Conservation (phyloP, 116 monocot species). For the Iris pallida region DNA sequence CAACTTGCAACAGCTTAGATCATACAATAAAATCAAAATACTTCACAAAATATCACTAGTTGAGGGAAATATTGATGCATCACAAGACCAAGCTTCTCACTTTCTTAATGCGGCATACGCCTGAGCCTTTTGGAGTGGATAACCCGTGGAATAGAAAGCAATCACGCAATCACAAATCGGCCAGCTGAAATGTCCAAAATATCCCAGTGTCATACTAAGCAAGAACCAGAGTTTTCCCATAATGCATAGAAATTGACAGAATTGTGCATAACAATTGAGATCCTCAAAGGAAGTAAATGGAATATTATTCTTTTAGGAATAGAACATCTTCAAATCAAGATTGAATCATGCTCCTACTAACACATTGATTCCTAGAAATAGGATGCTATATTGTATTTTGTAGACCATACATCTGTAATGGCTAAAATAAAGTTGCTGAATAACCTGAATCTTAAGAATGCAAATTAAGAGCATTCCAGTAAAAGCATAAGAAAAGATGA, state of each 20-base stretch:
- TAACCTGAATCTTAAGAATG: neutral
- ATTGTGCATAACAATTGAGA: too few relatives aligned
- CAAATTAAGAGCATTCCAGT: neutral
- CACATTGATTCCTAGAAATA: too few relatives aligned
- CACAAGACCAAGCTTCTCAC: conserved; percentile 30
- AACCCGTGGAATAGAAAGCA: conserved; percentile 96
- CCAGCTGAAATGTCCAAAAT: conserved; percentile 67
- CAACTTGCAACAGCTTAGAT: neutral
- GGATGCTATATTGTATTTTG: too few relatives aligned
- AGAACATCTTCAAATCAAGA: too few relatives aligned
- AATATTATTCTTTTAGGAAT: too few relatives aligned
- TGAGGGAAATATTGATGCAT: neutral
- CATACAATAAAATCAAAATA: neutral
- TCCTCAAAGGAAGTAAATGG: too few relatives aligned
- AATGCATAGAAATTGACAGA: too few relatives aligned
- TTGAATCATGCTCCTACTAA: too few relatives aligned
- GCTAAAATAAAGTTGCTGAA: too few relatives aligned
- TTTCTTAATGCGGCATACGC: conserved; percentile 74
- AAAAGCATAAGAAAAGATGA: neutral
- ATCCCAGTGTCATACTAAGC: conserved; percentile 6
- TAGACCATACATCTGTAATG: too few relatives aligned
- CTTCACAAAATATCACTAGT: conserved; percentile 1
- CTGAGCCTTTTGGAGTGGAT: conserved; percentile 83
- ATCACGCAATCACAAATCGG: conserved; percentile 98
- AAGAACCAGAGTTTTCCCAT: conserved; percentile 1